Evolutionary conservation across 2,329 filamentous ascomycete species (phyloP).

Genomic region (Fusarium palustre): DNA sequence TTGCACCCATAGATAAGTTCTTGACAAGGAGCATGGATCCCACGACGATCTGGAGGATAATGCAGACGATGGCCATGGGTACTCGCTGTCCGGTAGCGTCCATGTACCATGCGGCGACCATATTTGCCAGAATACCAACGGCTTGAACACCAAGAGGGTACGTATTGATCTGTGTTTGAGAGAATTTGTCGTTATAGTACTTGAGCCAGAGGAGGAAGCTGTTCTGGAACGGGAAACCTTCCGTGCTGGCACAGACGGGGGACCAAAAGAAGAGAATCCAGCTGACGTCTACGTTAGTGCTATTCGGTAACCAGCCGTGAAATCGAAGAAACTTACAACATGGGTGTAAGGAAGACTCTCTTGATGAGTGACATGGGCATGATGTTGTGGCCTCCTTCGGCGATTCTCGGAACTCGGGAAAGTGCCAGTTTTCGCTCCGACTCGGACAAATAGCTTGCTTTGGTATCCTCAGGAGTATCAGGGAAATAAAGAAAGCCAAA

Average conservation of each 20-base stretch:
- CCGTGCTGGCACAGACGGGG: conserved; percentile 33
- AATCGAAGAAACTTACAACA: conserved; percentile 38
- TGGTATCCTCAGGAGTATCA: conserved; percentile 50
- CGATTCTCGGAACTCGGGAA: conserved; percentile 48
- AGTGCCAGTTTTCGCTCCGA: conserved; percentile 50
- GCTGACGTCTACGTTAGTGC: conserved; percentile 23
- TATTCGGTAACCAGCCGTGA: rapidly evolving
- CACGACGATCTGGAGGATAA: conserved; percentile 34
- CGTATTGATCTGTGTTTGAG: conserved; percentile 44
- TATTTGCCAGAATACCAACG: conserved; percentile 43
- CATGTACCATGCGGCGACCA: conserved; percentile 40
- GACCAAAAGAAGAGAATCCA: conserved; percentile 56
- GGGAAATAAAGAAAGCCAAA: conserved; percentile 44
- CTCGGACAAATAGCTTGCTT: conserved; percentile 51
- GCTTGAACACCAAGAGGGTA: conserved; percentile 45
- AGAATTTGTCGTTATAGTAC: conserved; percentile 31
- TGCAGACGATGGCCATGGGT: conserved; percentile 28
- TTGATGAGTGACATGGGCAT: conserved; percentile 46
- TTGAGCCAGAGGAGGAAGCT: conserved; percentile 46
- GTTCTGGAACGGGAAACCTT: conserved; percentile 43
- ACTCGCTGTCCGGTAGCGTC: conserved; percentile 34
- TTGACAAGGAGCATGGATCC: conserved; percentile 41
- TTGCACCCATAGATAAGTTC: conserved; percentile 31
- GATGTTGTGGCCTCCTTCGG: conserved; percentile 51
- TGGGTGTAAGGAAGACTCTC: conserved; percentile 45